phyloP scores from a whole-genome alignment of 306 rosid genomes.

The Dalbergia cochinchinensis region DNA sequence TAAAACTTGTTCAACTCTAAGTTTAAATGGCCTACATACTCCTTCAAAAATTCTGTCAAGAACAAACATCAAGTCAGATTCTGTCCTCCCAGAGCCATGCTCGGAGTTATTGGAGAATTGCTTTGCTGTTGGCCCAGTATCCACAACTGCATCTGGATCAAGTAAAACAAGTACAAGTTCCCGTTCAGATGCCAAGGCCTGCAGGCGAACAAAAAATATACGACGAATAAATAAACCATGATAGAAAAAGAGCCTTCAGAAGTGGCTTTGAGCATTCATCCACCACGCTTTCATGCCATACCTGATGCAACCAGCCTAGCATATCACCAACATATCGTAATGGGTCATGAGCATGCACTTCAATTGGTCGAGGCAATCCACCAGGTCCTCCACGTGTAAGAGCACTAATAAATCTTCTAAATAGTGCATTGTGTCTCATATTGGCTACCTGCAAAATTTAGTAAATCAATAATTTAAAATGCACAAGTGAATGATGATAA shows the following conservation, averaged over 20 bases:
- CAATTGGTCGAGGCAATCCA: conserved; percentile 99
- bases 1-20: conserved; percentile 97
- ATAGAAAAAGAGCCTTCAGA: conserved; percentile 31
- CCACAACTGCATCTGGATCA: conserved; percentile 80
- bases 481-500: conserved; percentile 32
- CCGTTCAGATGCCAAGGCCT: conserved; percentile 99
- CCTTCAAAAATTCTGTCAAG: conserved; percentile 98
- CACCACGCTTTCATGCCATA: conserved; percentile 47
- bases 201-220: conserved; percentile 36
- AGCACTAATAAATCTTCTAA: conserved; percentile 96
- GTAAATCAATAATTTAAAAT: conserved; percentile 30
- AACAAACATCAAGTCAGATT: conserved; percentile 85
- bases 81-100: conserved; percentile 66
- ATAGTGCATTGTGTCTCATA: conserved; percentile 96
- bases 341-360: conserved; percentile 99
- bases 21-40: conserved; percentile 98
- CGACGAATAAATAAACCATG: conserved; percentile 30
- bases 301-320: conserved; percentile 99
- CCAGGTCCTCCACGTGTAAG: conserved; percentile 99
- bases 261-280: conserved; percentile 42
- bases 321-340: conserved; percentile 95
- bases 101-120: conserved; percentile 62
- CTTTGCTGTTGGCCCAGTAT: conserved; percentile 66
- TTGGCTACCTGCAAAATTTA: conserved; percentile 79
- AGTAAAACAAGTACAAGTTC: conserved; percentile 83